Percentiles rank a stretch among this genome's conserved stretches.
Conservation (phyloP, 2,329 filamentous ascomycete genomes). For the Incumbomyces lentus region DNA sequence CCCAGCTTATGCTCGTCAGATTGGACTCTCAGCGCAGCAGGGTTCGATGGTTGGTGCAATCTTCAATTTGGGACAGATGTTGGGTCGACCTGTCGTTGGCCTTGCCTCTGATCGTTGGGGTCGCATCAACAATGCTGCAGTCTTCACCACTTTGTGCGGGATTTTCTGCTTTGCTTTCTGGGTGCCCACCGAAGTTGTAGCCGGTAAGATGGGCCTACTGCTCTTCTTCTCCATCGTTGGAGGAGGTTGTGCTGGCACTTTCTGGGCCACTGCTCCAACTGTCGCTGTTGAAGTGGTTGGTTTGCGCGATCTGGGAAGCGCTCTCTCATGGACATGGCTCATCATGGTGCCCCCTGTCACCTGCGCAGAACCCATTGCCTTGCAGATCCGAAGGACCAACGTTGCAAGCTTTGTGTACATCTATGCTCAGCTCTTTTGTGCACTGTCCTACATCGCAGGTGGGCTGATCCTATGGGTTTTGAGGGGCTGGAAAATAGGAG, state of each 20-base stretch:
- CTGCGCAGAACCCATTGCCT: conserved; percentile 45
- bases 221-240: conserved; percentile 50
- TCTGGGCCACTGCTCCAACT: conserved; percentile 39
- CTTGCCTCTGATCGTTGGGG: conserved; percentile 52
- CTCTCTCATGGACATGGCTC: conserved; percentile 50
- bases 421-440: conserved; percentile 45
- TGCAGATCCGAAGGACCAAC: conserved; percentile 37
- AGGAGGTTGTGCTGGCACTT: conserved; percentile 50
- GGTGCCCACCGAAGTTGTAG: conserved; percentile 48
- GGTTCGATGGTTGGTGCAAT: conserved; percentile 52
- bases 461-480: conserved; percentile 37
- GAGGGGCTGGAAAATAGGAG: conserved; percentile 31
- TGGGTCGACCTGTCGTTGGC: conserved; percentile 49
- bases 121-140: conserved; percentile 51
- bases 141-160: conserved; percentile 46
- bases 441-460: conserved; percentile 49
- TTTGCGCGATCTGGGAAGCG: conserved; percentile 45
- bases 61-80: conserved; percentile 52
- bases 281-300: conserved; percentile 54
- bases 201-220: conserved; percentile 36
- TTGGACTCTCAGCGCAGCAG: conserved; percentile 50
- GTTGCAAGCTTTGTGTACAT: conserved; percentile 41
- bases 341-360: conserved; percentile 44
- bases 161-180: conserved; percentile 52
- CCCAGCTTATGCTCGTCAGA: conserved; percentile 49